Evolutionary conservation across 2,329 filamentous ascomycete species (phyloP), one percentile per base, ranked within the genome.

Genomic region (Pseudogymnoascus sp.): DNA sequence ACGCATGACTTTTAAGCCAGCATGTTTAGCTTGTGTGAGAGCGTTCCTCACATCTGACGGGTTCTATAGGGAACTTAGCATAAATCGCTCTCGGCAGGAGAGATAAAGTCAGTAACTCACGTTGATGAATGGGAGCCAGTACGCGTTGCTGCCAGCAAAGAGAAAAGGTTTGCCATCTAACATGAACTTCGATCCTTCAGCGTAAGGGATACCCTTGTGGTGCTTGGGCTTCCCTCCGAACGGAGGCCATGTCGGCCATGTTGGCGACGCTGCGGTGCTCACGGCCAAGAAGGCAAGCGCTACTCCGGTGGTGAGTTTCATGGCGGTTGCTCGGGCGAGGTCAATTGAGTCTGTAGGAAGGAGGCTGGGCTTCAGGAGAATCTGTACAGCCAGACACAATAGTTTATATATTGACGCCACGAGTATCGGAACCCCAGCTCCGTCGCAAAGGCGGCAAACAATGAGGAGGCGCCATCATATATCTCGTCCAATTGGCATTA

Each of bases 141-240:
- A 84, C 8, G 81, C 82, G 70, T 84, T 85, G 66, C 77, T 81
- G 1, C 82, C 82, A 1, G 82, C 82, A 67, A 84, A 84, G 71
- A 82, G 79, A 68, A 84, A 84, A 65, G 81, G 77, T 64, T 82
- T 75, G 62, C 82, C 82, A 56, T 84, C 77, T 4, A 85, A 76
- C 69, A 79, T 74, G 71, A 85, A 84, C 63, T 79, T 79, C 1
- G 73, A 75, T 5, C 79, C 81, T 2, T 80, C 74, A 0, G 79
- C 76, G 2, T 78, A 80, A 16, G 84, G 79, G 61, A 83, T 83
- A 0, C 79, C 78, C 19, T 60, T 43, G 33, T 38, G 59, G 26
- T 56, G n/a, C 50, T 19, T 56, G 16, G 26, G 50, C n/a, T 56
- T 56, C 16, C 50, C 50, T 56, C 50, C 50, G 6, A 22, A 56